phyloP scores from a whole-genome alignment of 805 yeast species.

The Pichia nanzhaoensis region DNA sequence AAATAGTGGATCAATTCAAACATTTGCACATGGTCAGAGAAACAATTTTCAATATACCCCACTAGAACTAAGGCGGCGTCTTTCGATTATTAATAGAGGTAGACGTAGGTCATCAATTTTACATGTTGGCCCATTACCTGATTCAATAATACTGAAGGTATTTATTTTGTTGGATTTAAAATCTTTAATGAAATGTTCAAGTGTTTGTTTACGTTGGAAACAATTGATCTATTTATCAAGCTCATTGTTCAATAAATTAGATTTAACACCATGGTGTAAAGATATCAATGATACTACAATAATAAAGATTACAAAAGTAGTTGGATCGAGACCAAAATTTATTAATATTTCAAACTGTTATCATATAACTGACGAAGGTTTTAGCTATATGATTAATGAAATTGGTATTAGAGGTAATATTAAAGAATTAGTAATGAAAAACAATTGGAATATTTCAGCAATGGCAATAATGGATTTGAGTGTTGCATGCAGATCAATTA shows the following conservation, averaged over 20 bases:
- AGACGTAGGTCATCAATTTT: slow-evolving; percentile 51
- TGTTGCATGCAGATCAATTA: slow-evolving; percentile 52
- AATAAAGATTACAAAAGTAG: slow-evolving; percentile 57
- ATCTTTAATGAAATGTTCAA: slow-evolving; percentile 51
- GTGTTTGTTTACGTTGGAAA: slow-evolving; percentile 62
- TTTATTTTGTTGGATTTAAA: slow-evolving; percentile 50
- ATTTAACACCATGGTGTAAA: slow-evolving; percentile 58
- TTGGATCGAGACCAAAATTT: slow-evolving; percentile 55
- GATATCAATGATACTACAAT: slow-evolving; percentile 51
- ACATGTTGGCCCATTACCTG: slow-evolving; percentile 55
- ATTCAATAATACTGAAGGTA: slow-evolving; percentile 45
- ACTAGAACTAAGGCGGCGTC: slow-evolving; percentile 45
- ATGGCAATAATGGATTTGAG: slow-evolving; percentile 79
- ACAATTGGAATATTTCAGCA: slow-evolving; percentile 73
- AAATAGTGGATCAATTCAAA: slow-evolving; percentile 22
- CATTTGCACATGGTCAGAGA: slow-evolving; percentile 18
- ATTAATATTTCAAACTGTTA: slow-evolving; percentile 68
- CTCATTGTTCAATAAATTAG: slow-evolving; percentile 43
- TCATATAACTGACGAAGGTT: slow-evolving; percentile 72
- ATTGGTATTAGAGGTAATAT: slow-evolving; percentile 61
- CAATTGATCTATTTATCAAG: slow-evolving; percentile 55
- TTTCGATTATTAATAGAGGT: slow-evolving; percentile 38
- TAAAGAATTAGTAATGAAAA: slow-evolving; percentile 49
- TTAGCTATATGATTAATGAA: slow-evolving; percentile 62
- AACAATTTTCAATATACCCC: slow-evolving; percentile 45